Percentiles rank a stretch among this genome's conserved stretches.
phyloP scores from a whole-genome alignment of 1,139 yeast genomes.

The Meyerozyma sp. region DNA sequence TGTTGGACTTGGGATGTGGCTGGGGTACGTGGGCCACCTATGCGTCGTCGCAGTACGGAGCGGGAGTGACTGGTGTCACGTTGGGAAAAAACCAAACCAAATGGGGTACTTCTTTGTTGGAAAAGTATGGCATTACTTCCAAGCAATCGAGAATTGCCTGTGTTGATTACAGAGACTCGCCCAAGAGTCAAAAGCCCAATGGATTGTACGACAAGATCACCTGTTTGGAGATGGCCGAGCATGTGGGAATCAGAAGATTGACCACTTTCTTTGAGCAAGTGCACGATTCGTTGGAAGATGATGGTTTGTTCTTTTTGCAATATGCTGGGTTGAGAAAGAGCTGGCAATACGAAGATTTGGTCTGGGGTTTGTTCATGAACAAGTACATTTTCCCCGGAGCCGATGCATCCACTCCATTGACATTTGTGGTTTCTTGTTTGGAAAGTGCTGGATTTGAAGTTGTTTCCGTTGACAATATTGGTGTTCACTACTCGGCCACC shows the following conservation, averaged over 20 bases:
- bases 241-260: constrained; percentile 88
- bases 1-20: constrained; percentile 89
- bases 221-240: constrained; percentile 94
- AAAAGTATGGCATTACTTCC: constrained; percentile 59
- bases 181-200: constrained; percentile 50
- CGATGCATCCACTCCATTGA: constrained; percentile 91
- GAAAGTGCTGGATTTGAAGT: constrained; percentile 87
- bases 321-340: constrained; percentile 87
- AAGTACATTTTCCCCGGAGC: constrained; percentile 97
- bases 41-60: constrained; percentile 80
- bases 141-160: constrained; percentile 77
- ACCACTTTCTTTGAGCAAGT: constrained; percentile 73
- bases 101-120: constrained; percentile 75
- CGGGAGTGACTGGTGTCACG: constrained; percentile 84
- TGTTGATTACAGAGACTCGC: constrained; percentile 88
- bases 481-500: constrained; percentile 90
- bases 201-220: constrained; percentile 84
- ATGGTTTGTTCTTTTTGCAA: constrained; percentile 82
- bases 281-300: constrained; percentile 83
- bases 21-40: constrained; percentile 93
- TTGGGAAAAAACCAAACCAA: constrained; percentile 87
- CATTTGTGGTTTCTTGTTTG: constrained; percentile 70
- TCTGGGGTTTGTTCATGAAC: constrained; percentile 96
- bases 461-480: constrained; percentile 79
- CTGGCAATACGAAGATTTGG: constrained; percentile 92